phyloP scores from a whole-genome alignment of 2,329 filamentous ascomycete genomes.

The Cladophialophora carrionii region DNA sequence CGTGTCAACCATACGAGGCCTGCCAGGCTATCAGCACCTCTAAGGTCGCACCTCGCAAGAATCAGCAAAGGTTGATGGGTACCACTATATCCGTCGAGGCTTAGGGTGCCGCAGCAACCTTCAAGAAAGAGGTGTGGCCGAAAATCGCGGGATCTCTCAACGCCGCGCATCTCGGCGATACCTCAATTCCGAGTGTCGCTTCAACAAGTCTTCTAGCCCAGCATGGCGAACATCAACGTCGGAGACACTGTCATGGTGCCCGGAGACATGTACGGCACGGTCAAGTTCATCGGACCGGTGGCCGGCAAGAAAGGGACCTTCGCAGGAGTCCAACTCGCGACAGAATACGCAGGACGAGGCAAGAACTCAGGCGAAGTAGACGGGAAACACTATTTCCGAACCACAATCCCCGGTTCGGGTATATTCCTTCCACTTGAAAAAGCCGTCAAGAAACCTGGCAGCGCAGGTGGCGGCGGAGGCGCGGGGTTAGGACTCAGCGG shows the following conservation, averaged over 20 bases:
- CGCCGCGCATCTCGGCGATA: not conserved
- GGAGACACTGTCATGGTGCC: slow-evolving; percentile 39
- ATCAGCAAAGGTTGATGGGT: not conserved
- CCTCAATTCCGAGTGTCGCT: not conserved
- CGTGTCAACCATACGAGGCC: not conserved
- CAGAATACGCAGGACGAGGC: slow-evolving; percentile 77
- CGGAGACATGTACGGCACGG: slow-evolving; percentile 85
- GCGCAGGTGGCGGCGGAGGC: slow-evolving; percentile 52
- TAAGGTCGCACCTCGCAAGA: not conserved
- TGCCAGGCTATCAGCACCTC: not conserved
- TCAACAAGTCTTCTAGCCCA: not conserved
- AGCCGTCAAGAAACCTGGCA: slow-evolving; percentile 68
- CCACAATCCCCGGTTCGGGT: slow-evolving; percentile 75
- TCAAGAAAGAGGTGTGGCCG: not conserved
- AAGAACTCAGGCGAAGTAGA: slow-evolving; percentile 98
- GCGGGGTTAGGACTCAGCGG: slow-evolving; percentile 22
- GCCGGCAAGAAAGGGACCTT: slow-evolving; percentile 88
- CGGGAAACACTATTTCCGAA: slow-evolving; percentile 79
- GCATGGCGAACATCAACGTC: slow-evolving; percentile 35
- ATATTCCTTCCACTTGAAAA: slow-evolving; percentile 92
- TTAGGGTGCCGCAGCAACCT: not conserved
- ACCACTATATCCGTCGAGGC: not conserved
- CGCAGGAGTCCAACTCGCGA: slow-evolving; percentile 84
- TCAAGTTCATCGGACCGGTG: slow-evolving; percentile 86
- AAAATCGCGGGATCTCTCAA: not conserved